A percentile compares a stretch with the other conserved stretches of the same genome.
Conservation (phyloP, 495 filamentous ascomycete species). For the Penicillium ochrochloron region DNA sequence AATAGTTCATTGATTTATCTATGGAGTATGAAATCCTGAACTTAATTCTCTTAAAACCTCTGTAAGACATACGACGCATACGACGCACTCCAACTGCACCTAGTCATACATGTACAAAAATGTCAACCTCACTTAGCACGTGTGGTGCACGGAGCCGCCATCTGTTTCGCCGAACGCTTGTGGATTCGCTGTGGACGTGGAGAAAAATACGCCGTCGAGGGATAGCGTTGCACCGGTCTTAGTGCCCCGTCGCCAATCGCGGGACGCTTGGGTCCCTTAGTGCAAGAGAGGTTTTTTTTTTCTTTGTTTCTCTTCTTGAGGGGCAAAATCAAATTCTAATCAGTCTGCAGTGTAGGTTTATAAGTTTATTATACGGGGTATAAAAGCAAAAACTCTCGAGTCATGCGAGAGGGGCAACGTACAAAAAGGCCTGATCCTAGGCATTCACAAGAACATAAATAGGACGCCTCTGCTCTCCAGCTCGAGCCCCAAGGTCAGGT, state of each 20-base stretch:
- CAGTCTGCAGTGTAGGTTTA: neutral
- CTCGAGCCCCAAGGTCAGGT: neutral
- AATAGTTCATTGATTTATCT: neutral
- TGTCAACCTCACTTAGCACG: conserved; percentile 15
- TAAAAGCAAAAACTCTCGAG: neutral
- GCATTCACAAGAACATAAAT: neutral
- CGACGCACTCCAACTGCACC: neutral
- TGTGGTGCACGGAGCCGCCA: conserved; percentile 30
- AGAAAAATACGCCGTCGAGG: conserved; percentile 23
- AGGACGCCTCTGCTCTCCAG: neutral
- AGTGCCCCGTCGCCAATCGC: conserved; percentile 25
- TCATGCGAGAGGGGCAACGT: neutral
- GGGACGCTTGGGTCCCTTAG: conserved; percentile 10
- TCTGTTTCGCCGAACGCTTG: conserved; percentile 27
- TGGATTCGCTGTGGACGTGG: conserved; percentile 26
- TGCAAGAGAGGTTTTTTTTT: neutral
- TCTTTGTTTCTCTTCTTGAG: neutral
- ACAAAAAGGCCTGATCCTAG: neutral
- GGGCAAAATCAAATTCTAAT: neutral
- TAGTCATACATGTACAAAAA: neutral
- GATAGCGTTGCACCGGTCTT: conserved; percentile 29
- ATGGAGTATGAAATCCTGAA: neutral
- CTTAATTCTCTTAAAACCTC: neutral
- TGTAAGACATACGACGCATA: neutral
- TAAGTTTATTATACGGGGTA: neutral